These are phyloP conservation scores for Calocybe cyanea DNA, from an alignment of 768 basidiomycete genomes.

Conservation along the genomic window DNA sequence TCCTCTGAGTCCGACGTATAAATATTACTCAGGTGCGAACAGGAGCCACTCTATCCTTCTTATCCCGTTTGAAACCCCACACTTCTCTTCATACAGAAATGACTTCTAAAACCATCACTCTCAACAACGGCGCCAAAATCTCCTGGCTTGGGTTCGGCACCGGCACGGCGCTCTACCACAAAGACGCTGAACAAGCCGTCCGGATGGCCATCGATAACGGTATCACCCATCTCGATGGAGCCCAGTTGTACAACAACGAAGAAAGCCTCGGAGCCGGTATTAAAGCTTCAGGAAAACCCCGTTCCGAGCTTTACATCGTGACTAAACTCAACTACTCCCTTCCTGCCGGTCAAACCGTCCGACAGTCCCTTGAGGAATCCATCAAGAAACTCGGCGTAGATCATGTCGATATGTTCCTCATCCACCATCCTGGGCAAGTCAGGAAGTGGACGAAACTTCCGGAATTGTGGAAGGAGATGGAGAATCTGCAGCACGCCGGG, in stretches of 20 bases:
- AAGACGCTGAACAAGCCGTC: constrained; percentile 40
- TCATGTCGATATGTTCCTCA: constrained; percentile 60
- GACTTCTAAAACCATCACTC: constrained; percentile 28
- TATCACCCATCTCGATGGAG: constrained; percentile 62
- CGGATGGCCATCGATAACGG: constrained; percentile 49
- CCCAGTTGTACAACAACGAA: constrained; percentile 58
- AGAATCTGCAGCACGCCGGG: constrained; percentile 45
- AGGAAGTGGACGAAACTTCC: constrained; percentile 38
- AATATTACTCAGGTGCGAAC: too few relatives aligned
- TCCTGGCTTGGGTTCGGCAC: constrained; percentile 65
- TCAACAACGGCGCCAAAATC: constrained; percentile 55
- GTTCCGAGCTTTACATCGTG: constrained; percentile 59
- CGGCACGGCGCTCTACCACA: constrained; percentile 47
- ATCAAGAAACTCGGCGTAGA: constrained; percentile 48
- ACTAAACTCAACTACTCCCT: constrained; percentile 48
- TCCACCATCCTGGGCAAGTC: constrained; percentile 44
- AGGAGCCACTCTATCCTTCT: too few relatives aligned
- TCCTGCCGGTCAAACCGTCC: constrained; percentile 41
- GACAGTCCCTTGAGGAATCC: constrained; percentile 44
- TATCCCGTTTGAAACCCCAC: too few relatives aligned
- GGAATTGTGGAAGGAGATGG: constrained; percentile 59
- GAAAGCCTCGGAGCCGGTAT: constrained; percentile 48
- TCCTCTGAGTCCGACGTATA: too few relatives aligned
- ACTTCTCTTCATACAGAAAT: too few relatives aligned
- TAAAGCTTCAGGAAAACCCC: constrained; percentile 43